Base-by-base conservation (phyloP, 331 rosid genomes). In the Prunus yedoensis region DNA sequence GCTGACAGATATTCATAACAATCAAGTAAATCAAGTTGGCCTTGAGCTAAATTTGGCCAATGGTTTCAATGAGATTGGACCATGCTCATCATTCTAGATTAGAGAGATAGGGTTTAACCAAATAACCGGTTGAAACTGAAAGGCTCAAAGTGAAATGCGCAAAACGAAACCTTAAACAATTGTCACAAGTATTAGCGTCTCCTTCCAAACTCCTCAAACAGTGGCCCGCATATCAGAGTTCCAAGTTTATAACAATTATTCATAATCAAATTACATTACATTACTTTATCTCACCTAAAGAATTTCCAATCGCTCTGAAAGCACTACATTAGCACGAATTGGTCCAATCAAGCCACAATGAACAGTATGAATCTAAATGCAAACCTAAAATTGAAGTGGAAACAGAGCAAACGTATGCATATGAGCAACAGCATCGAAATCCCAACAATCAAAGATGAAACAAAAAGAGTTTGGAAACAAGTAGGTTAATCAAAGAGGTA, bases 121-220 rank as follows among this genome's bases (percentile, higher is more conserved):
- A 63, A 63, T 17, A 32, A 63, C 47, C 5, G 45, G 15, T 8
- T 9, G 68, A 38, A 38, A 38, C 43, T 38, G 43, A 1, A 23
- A 45, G 7, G 8, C 20, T 67, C 57, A 67, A 67, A 47, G 56
- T 25, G 10, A 50, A 69, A 23, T 28, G 54, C 0, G 28, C 50
- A 50, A 18, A 1, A 28, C 7, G 7, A 51, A 47, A 70, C 18
- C 49, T 57, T 51, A 27, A 25, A 57, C 35, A 45, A 67, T 5
- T 46, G 3, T 49, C 30, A 16, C 7, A 4, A 38, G 5, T 38
- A 51, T 15, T 17, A 64, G 38, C 9, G 47, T 17, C 46, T 11
- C 47, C 10, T 41, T 23, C 51, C 70, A 65, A n/a, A 65, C 70
- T 65, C 68, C 15, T 63, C 68, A 17, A 65, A 45, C 27, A 21